Evolutionary conservation across 2,329 filamentous ascomycete genomes (phyloP).

Genomic region (Claviceps sorghi): DNA sequence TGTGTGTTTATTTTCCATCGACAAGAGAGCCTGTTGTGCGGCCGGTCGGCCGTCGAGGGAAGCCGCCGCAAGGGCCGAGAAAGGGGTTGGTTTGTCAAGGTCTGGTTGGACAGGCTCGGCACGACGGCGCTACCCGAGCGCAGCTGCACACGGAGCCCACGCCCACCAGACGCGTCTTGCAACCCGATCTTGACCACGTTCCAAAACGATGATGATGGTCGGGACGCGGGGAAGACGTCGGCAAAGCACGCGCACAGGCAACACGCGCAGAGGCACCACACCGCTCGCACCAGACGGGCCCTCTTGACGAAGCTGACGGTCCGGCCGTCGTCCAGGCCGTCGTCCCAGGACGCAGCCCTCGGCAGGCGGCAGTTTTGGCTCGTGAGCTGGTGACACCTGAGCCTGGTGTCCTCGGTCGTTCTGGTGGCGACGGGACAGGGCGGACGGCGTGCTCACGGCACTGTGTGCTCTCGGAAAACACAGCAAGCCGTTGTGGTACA

Average conservation of each 20-base stretch:
- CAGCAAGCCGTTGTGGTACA: background rate
- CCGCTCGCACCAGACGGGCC: background rate
- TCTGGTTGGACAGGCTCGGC: conserved; percentile 3
- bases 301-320: conserved; percentile 2
- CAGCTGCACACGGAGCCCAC: background rate
- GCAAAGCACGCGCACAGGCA: background rate
- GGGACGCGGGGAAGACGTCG: background rate
- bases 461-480: background rate
- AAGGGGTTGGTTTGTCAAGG: background rate
- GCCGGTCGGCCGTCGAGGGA: background rate
- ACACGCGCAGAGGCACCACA: background rate
- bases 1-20: too few species aligned
- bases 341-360: background rate
- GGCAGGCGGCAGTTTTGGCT: conserved; percentile 3
- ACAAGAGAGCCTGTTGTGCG: background rate
- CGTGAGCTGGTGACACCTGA: background rate
- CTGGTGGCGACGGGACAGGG: background rate
- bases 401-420: background rate
- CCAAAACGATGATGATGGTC: background rate
- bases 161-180: too few species aligned
- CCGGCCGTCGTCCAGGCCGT: too few species aligned
- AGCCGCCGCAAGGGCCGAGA: background rate
- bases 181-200: background rate
- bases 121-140: conserved; percentile 6
- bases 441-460: background rate